Percentiles rank a stretch among this genome's conserved stretches.
These are phyloP conservation scores for Hypericum androsaemum DNA, from an alignment of 345 rosid genomes.

Conservation along the genomic window DNA sequence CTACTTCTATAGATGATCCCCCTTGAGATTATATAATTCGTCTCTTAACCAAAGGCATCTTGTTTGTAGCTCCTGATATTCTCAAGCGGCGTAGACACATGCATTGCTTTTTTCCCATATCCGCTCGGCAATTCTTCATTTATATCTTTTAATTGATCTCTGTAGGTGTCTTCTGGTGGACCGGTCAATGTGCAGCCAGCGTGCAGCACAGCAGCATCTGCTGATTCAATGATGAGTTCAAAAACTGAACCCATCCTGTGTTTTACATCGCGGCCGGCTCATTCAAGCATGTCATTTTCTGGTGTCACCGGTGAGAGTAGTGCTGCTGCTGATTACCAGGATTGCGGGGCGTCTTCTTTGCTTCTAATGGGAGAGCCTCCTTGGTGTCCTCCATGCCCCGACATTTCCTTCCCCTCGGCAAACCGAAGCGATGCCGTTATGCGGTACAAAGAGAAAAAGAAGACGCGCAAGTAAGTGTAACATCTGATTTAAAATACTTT, in stretches of 20 bases:
- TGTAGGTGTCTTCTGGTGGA: conserved; percentile 49
- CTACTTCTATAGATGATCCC: background rate
- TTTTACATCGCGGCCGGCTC: conserved; percentile 42
- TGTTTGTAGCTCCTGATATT: too few relatives aligned
- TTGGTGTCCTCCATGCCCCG: conserved; percentile 67
- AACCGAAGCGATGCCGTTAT: conserved; percentile 60
- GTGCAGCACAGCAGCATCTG: conserved; percentile 69
- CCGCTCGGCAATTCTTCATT: too few relatives aligned
- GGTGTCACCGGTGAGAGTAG: conserved; percentile 80
- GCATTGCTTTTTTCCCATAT: too few relatives aligned
- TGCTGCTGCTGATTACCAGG: conserved; percentile 72
- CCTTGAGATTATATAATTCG: too few relatives aligned
- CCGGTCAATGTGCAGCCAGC: conserved; percentile 51
- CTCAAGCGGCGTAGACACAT: too few relatives aligned
- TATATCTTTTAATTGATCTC: background rate
- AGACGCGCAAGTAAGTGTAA: conserved; percentile 79
- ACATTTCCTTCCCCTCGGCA: conserved; percentile 37
- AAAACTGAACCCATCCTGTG: conserved; percentile 81
- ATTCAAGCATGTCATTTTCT: conserved; percentile 77
- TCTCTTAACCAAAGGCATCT: too few relatives aligned
- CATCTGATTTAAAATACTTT: background rate
- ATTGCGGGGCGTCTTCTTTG: conserved; percentile 78
- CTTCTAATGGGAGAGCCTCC: conserved; percentile 79
- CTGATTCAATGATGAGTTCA: conserved; percentile 72
- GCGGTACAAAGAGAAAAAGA: conserved; percentile 97